Base-by-base conservation (phyloP, 441 rosid species). In the Caryocar brasiliense region DNA sequence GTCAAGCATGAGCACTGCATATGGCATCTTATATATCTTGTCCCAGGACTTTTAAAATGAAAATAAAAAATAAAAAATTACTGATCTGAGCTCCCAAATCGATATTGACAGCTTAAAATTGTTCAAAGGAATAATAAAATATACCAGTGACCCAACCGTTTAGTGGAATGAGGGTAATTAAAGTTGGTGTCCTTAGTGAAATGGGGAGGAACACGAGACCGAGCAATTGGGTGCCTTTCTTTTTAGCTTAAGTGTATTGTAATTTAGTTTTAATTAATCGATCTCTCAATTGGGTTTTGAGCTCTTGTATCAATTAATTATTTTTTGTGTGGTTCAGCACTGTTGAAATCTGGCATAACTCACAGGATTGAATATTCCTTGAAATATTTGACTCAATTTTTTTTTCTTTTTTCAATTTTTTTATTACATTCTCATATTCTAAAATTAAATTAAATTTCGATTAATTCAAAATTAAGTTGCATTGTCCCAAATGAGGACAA, bases 171-270 rank as follows among this genome's bases (percentile, higher is more conserved):
- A 62, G 53, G 43, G 48, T 48, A 19, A 20, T 59, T 43, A 66
- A 61, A 58, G 59, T 32, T 51, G 60, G 39, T 64, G 77, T 56
- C 69, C 56, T 15, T 52, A 23, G 35, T 41, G 61, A 67, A 51
- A 45, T 59, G 76, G 73, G n/a, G 76, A 37, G 78, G 65, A 75
- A 66, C 78, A 73, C 77, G 64, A 78, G 73, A 68, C 53, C 66
- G 60, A 58, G 77, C 78, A 68, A 71, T 79, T 62, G 56, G 62
- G 13, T 59, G 56, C 48, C 20, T 59, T 60, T 42, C 67, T 61
- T 72, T 65, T 48, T 50, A 45, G 33, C n/a, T 54, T 32, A 20
- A 54, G 51, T 11, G 5, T 43, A 35, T 37, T 41, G 29, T 59
- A 15, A 44, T 17, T 28, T 59, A 33, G 26, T 48, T 44, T n/a